phyloP scores from a whole-genome alignment of 2,329 filamentous ascomycete species.

The Thelonectria olida region DNA sequence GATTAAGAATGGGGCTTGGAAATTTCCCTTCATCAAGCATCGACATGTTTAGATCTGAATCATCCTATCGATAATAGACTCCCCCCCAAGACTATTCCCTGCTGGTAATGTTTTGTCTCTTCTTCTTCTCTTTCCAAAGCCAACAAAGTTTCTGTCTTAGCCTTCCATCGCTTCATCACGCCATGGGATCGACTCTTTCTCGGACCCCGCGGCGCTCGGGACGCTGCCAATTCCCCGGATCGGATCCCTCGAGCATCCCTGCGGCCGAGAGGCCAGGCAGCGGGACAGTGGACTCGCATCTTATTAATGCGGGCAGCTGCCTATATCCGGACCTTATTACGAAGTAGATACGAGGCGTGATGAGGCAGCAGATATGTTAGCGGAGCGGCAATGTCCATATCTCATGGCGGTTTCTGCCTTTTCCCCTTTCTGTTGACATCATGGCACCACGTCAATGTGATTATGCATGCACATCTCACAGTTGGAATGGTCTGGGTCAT shows the following conservation, averaged over 20 bases:
- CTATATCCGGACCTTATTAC: too few species aligned
- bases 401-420: background rate
- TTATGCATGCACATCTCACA: background rate
- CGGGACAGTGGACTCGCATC: too few species aligned
- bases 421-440: background rate
- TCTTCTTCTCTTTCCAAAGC: too few species aligned
- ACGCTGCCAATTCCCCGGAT: background rate
- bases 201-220: background rate
- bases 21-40: background rate
- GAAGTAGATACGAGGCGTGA: background rate
- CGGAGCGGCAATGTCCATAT: background rate
- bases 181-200: background rate
- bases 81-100: too few species aligned
- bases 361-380: too few species aligned
- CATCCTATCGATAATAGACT: too few species aligned
- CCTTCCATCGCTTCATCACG: background rate
- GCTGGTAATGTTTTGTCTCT: too few species aligned
- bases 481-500: slow-evolving; percentile 3
- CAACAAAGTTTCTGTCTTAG: too few species aligned
- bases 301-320: too few species aligned
- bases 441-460: background rate
- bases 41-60: background rate
- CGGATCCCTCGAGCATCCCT: background rate
- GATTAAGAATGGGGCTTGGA: background rate
- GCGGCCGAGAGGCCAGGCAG: background rate